A percentile compares a stretch with the other conserved stretches of the same genome.
Evolutionary conservation across 2,329 filamentous ascomycete species (phyloP).

Genomic region (Lojkania enalia): DNA sequence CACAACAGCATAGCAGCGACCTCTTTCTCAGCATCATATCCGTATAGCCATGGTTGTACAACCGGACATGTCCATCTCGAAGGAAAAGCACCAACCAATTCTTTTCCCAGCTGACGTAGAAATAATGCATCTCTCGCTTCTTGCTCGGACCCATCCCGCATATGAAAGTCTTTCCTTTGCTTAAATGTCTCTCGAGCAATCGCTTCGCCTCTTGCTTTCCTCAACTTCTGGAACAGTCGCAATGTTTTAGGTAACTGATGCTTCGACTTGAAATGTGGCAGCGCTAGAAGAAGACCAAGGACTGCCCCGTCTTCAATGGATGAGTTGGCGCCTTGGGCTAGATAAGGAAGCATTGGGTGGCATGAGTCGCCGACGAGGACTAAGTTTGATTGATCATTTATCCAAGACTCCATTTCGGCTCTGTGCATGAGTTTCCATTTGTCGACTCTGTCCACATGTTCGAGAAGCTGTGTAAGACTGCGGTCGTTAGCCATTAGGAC

Average conservation of each 20-base stretch:
- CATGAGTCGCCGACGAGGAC: conserved; percentile 44
- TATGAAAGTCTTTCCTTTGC: conserved; percentile 47
- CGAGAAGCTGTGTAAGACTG: conserved; percentile 48
- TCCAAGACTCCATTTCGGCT: conserved; percentile 43
- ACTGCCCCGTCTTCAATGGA: conserved; percentile 70
- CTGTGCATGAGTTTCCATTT: conserved; percentile 71
- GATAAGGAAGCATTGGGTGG: conserved; percentile 41
- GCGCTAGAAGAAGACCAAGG: conserved; percentile 58
- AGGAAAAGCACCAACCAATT: conserved; percentile 60
- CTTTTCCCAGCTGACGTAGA: conserved; percentile 57
- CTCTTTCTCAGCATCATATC: conserved; percentile 38
- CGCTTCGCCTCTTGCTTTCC: conserved; percentile 54
- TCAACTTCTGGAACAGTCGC: conserved; percentile 50
- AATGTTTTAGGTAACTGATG: conserved; percentile 45
- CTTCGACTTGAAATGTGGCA: neutral
- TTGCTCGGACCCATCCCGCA: conserved; percentile 59
- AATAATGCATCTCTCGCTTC: conserved; percentile 61
- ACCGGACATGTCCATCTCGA: conserved; percentile 57
- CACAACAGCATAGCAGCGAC: conserved; percentile 12
- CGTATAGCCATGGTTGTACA: conserved; percentile 42
- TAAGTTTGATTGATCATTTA: conserved; percentile 58
- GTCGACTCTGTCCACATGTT: conserved; percentile 61
- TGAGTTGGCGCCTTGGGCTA: conserved; percentile 60
- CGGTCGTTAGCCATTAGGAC: neutral
- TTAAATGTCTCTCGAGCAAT: conserved; percentile 67